Evolutionary conservation across 495 filamentous ascomycete species (phyloP).

Genomic region (Chaetomidium leptoderma): DNA sequence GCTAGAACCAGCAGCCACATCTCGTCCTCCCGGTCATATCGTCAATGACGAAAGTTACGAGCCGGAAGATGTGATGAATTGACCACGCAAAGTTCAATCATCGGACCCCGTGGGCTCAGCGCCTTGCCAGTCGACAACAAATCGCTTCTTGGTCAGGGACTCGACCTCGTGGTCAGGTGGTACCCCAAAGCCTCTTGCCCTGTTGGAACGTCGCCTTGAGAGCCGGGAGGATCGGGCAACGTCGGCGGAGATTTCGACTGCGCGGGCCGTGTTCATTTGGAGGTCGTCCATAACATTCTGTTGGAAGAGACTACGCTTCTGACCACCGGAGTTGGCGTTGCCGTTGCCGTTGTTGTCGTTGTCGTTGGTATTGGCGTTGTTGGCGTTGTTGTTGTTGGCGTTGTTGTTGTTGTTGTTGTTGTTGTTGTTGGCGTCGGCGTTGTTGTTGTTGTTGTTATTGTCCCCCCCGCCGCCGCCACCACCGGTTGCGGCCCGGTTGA

Average conservation of each 20-base stretch:
- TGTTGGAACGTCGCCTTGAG: neutral
- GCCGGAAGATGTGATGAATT: neutral
- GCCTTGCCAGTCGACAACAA: conserved; percentile 16
- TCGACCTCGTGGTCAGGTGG: neutral
- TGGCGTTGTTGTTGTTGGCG: neutral
- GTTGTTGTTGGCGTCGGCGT: neutral
- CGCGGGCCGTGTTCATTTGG: conserved; percentile 30
- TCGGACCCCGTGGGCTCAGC: conserved; percentile 8
- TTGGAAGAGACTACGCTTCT: conserved; percentile 29
- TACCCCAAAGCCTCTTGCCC: neutral
- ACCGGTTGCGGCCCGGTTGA: conserved; percentile 27
- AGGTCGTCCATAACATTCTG: conserved; percentile 28
- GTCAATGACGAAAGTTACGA: neutral
- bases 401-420: neutral
- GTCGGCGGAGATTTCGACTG: conserved; percentile 23
- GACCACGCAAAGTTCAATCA: neutral
- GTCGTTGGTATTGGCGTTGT: neutral
- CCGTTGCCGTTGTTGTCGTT: neutral
- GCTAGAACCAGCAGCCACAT: conserved; percentile 1
- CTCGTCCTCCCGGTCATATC: neutral
- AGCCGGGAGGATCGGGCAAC: conserved; percentile 14
- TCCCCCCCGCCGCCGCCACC: neutral
- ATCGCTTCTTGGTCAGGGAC: conserved; percentile 1
- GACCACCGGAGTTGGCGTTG: neutral
- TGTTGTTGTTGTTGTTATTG: conserved; percentile 11